Evolutionary conservation across 2,329 filamentous ascomycete genomes (phyloP).

Genomic region (Sporothrix euskadiensis): DNA sequence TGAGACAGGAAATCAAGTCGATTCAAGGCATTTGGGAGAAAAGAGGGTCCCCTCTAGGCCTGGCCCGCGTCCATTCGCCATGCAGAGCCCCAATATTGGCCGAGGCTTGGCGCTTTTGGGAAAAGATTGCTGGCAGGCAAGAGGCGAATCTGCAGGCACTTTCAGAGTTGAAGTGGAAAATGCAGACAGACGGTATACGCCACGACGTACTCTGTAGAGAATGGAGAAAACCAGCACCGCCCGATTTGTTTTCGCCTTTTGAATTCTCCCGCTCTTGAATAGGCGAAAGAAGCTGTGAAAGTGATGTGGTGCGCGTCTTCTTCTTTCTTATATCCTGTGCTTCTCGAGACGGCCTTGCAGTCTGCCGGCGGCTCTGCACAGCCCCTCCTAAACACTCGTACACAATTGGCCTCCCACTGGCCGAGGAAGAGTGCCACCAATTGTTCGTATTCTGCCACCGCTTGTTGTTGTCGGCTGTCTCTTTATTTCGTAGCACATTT

Average conservation of each 20-base stretch:
- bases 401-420: neutral
- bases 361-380: constrained; percentile 15
- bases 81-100: constrained; percentile 21
- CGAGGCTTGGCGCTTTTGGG: neutral
- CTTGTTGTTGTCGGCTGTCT: neutral
- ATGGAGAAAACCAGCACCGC: neutral
- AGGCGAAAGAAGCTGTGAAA: neutral
- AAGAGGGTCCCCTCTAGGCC: neutral
- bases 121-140: neutral
- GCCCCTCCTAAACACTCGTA: neutral
- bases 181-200: neutral
- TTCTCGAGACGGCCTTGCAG: constrained; percentile 6
- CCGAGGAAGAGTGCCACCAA: neutral
- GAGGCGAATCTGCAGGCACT: neutral
- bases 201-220: too few species aligned
- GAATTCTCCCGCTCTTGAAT: neutral
- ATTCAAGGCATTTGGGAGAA: neutral
- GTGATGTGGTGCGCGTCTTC: neutral
- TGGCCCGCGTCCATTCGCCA: constrained; percentile 13
- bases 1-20: neutral
- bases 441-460: neutral
- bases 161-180: neutral
- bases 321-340: constrained; percentile 1
- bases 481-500: neutral
- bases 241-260: neutral